Evolutionary conservation across 768 basidiomycete species (phyloP), one percentile per base, ranked within the genome.

Genomic region (Boletellus ananas): DNA sequence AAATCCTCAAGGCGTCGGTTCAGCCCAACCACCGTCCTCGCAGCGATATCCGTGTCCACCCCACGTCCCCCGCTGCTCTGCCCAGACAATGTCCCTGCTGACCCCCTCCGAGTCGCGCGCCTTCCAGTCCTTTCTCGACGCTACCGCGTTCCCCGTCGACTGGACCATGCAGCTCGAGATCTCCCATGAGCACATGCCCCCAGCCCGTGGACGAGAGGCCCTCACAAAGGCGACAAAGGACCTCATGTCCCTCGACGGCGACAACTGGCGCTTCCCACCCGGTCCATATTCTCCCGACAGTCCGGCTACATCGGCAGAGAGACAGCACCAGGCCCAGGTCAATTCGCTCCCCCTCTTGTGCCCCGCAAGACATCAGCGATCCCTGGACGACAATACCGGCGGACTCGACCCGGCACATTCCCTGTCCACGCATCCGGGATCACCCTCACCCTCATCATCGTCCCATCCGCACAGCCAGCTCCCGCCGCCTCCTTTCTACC

Each of bases 141-240:
- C 73, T n/a, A 51, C 65, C 16, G 59, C 66, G 33, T 66, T 69
- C 29, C 62, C 77, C 1, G 59, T 72, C 23, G 80, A 81, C 64
- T 83, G 80, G 80, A 68, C 68, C 43, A 62, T 73, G 53, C 71
- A 60, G 53, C 70, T 55, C 23, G 64, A 57, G 49, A 63, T 51
- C 52, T 70, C 51, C 21, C 70, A 73, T 40, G 74, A 79, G 43
- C 75, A 79, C 52, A 68, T 79, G 57, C 72, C 76, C 33, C 76
- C 77, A 11, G 67, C 76, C 45, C 79, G 71, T 49, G 80, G 79
- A 51, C 81, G 73, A 50, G 82, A 86, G 47, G 82, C 83, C 2
- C 76, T 92, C 47, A 71, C 84, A 46, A 86, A 85, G 68, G 88
- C 88, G 0, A 91, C 89, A 0, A 89, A 87, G 66, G 87, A 90